Evolutionary conservation across 345 rosid genomes (phyloP), one percentile per base, ranked within the genome.

Genomic region (Aquilaria malaccensis): DNA sequence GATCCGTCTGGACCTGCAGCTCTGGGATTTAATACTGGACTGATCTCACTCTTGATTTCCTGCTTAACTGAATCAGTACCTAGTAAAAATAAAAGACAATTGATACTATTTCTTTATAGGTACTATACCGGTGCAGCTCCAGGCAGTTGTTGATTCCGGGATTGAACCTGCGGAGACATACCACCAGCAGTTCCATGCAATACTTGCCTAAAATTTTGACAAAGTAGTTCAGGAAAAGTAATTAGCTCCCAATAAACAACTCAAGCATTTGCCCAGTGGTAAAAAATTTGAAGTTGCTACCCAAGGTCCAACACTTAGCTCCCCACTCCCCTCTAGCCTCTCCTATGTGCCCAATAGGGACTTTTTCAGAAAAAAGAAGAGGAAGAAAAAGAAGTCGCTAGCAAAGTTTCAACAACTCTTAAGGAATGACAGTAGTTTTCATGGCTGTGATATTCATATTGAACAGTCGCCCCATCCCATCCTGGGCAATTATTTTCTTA

Each of bases 21-120:
- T 82, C 98, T 83, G 62, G 98, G 87, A 73, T 78, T 89, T 58
- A 89, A 79, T 47, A 88, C 88, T 9, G 92, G 88, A 75, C 87
- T 93, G 64, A 87, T 85, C 80, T 93, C 98, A 33, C 68, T 78
- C 79, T 94, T 93, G 70, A 90, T 86, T 66, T 90, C 97, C 99
- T 94, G 81, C 69, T 72, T 70, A 72, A 11, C 67, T n/a, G 66
- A 61, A 70, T 64, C 58, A 79, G 60, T 48, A 63, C 64, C 61
- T 48, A 30, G 52, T 32, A 60, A 59, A 30, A 54, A 58, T 30
- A 15, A 30, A 52, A 52, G 47, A 50, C 22, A 33, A 22, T 54
- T 58, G 48, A 65, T 29, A 29, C 33, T 33, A 55, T 31, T 7
- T 57, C 50, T 33, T 43, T 49, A 15, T 32, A 2, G 13, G n/a